Conservation (phyloP, 768 basidiomycete species). For the Podaxis sp. region DNA sequence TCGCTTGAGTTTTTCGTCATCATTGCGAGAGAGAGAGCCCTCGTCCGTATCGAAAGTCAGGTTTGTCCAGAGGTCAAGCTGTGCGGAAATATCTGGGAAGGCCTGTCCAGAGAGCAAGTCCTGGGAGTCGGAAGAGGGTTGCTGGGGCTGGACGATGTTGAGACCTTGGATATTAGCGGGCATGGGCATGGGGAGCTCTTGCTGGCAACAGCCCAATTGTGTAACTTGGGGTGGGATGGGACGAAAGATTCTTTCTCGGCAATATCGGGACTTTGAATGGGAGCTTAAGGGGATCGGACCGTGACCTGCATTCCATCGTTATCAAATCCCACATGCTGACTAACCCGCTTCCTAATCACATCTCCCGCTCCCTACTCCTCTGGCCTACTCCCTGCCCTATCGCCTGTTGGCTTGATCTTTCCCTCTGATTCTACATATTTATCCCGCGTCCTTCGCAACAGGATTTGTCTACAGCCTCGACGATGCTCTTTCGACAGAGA, state of each 20-base stretch:
- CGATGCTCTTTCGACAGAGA: neutral
- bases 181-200: constrained; percentile 32
- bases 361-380: neutral
- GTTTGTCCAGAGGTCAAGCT: constrained; percentile 83
- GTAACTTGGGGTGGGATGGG: constrained; percentile 10
- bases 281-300: neutral
- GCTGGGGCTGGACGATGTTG: constrained; percentile 64
- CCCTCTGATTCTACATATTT: neutral
- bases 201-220: constrained; percentile 7
- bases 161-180: constrained; percentile 71
- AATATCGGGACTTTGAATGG: constrained; percentile 3
- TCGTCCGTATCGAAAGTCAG: constrained; percentile 78
- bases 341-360: constrained; percentile 3
- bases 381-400: neutral
- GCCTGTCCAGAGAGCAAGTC: constrained; percentile 60
- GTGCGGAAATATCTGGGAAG: constrained; percentile 71
- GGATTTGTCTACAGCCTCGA: neutral
- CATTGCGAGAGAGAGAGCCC: constrained; percentile 31
- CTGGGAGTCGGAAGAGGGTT: constrained; percentile 37
- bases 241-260: constrained; percentile 1
- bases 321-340: constrained; percentile 7
- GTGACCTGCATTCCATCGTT: neutral
- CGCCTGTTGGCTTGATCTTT: neutral
- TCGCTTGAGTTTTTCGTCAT: constrained; percentile 31
- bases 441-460: neutral